Conservation (phyloP, 2,329 filamentous ascomycete species). For the Ophiostoma novo-ulmi region DNA sequence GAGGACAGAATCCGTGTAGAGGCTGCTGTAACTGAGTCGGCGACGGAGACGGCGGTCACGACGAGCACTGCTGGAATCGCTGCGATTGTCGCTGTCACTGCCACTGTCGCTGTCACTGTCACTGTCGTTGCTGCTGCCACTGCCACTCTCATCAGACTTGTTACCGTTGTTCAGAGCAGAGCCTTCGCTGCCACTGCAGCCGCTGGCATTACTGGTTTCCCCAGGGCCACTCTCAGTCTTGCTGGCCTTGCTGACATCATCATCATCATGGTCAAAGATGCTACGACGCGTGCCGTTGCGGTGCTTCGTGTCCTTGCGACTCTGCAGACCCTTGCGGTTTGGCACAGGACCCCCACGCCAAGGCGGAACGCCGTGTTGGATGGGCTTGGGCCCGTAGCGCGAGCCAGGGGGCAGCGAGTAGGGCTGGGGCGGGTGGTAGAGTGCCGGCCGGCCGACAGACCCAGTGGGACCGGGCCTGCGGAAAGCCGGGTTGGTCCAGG, state of each 20-base stretch:
- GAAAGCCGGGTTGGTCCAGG: neutral
- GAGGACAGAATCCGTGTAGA: neutral
- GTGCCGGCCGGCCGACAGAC: neutral
- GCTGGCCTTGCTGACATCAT: neutral
- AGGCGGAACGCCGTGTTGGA: neutral
- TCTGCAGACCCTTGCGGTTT: neutral
- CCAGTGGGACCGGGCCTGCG: neutral
- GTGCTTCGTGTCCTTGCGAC: neutral
- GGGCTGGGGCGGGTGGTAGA: constrained; percentile 2
- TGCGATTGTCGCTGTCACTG: neutral
- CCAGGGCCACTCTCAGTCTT: neutral
- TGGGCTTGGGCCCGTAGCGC: neutral
- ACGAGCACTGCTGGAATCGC: neutral
- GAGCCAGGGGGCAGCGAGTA: constrained; percentile 15
- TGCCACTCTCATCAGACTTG: neutral
- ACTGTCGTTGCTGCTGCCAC: neutral
- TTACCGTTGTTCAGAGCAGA: neutral
- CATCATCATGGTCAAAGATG: neutral
- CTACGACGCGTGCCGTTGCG: neutral
- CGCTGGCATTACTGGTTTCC: neutral
- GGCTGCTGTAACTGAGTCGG: neutral
- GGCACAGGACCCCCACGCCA: neutral
- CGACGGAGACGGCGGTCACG: neutral
- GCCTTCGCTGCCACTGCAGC: neutral
- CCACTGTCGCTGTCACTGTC: neutral